Conservation (phyloP, 2,329 filamentous ascomycete species). For the Pseudogymnoascus sp. region DNA sequence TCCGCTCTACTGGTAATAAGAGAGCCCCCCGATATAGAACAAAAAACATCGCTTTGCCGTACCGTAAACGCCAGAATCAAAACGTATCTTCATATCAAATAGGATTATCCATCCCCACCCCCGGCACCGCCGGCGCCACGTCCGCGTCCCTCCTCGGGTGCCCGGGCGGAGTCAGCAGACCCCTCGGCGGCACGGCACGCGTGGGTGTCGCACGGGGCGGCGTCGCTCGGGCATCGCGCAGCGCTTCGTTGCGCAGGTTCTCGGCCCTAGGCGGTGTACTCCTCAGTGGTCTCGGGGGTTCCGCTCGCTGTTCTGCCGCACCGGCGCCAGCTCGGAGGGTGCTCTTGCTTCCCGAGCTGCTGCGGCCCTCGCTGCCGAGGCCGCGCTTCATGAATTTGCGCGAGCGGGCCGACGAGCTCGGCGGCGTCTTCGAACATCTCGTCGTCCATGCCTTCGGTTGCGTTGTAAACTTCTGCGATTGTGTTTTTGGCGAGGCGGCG, state of each 20-base stretch:
- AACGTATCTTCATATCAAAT: constrained; percentile 18
- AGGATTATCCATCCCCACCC: constrained; percentile 25
- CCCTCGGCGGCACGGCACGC: background rate
- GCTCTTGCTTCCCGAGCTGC: constrained; percentile 11
- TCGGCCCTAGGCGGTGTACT: background rate
- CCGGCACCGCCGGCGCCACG: constrained; percentile 11
- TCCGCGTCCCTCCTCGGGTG: background rate
- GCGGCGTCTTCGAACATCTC: constrained; percentile 92
- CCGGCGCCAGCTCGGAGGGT: background rate
- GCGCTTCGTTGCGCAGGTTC: background rate
- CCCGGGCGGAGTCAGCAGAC: background rate
- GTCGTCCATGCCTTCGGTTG: constrained; percentile 87
- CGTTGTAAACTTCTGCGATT: constrained; percentile 85
- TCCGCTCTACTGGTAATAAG: background rate
- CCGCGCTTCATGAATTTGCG: constrained; percentile 84
- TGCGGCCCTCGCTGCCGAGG: constrained; percentile 8
- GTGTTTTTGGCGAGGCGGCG: constrained; percentile 72
- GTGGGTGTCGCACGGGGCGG: background rate
- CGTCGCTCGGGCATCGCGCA: background rate
- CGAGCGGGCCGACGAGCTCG: constrained; percentile 76
- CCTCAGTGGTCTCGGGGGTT: background rate
- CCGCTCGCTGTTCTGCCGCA: background rate
- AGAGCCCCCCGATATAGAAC: background rate
- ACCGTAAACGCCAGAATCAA: background rate
- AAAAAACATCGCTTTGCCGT: background rate